Evolutionary conservation across 2,329 filamentous ascomycete species (phyloP), one percentile per base, ranked within the genome.

Genomic region (Fusarium multiceps): DNA sequence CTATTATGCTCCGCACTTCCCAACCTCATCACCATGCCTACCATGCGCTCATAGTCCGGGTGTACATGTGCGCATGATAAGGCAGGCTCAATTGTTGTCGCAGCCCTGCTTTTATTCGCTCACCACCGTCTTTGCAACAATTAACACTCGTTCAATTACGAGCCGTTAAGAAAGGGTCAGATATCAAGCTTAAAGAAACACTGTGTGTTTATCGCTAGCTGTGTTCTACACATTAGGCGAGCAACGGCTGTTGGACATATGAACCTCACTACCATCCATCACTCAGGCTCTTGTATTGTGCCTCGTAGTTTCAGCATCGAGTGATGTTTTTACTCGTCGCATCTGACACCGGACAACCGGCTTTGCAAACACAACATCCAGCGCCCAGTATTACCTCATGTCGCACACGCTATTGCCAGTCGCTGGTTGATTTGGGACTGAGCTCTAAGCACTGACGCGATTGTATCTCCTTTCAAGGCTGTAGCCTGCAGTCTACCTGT

Each of bases 11-110:
- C 30, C 46, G 43, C 61, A 63, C 60, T 49, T 68, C 40, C 47
- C 57, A 66, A 56, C 42, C 45, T 66, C 55, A 55, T 34, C n/a
- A 51, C 14, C 41, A 43, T 60, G 51, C 50, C 49, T 58, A 27
- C 27, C 48, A 43, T 25, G 20, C 41, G 40, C 45, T 28, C 37
- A 37, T n/a, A 37, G 3, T 37, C 18, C 3, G 18, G 34, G 34
- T n/a, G 42, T 28, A 55, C 37, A 58, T 40, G 28, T 34, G 45
- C 13, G 32, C 32, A 47, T 27, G 34, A 27, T 27, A 68, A 51
- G 40, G 23, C 37, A 55, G 34, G 49, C 50, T 53, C 41, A 34
- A 60, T 42, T 45, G 9, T 51, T 53, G 23, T 10, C 30, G 41
- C 25, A 18, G 32, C 23, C 47, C 45, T 67, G 48, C n/a, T 57